Conservation (phyloP, 768 basidiomycete species). For the Termitomyces sp. region DNA sequence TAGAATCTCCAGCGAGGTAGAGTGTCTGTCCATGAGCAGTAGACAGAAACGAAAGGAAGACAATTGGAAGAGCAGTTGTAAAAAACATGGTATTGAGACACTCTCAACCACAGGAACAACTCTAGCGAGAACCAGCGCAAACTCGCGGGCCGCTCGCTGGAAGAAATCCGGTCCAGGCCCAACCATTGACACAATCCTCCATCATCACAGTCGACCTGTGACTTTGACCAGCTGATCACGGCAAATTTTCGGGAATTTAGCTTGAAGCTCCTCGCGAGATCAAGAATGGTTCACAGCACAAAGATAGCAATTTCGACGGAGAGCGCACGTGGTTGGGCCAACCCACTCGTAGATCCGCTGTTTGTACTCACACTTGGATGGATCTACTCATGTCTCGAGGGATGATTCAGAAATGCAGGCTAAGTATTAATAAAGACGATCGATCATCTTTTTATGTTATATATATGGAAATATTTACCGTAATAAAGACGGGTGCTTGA, state of each 20-base stretch:
- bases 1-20: conserved; percentile 39
- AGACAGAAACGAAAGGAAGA: not conserved
- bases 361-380: too few species aligned
- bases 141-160: not conserved
- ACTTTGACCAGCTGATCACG: not conserved
- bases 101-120: not conserved
- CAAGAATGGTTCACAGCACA: not conserved
- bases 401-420: too few species aligned
- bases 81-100: not conserved
- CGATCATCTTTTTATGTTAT: too few species aligned
- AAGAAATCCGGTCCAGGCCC: not conserved
- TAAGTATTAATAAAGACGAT: too few species aligned
- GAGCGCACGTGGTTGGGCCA: too few species aligned
- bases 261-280: not conserved
- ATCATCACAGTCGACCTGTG: not conserved
- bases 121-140: not conserved
- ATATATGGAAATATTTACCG: not conserved
- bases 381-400: too few species aligned
- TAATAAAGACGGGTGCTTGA: not conserved
- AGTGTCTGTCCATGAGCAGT: conserved; percentile 27
- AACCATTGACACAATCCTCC: too few species aligned
- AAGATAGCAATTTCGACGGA: too few species aligned
- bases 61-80: not conserved
- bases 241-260: not conserved
- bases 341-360: too few species aligned